Percentiles rank a stretch among this genome's conserved stretches.
These are phyloP conservation scores for Psilocybe mexicana DNA, from an alignment of 1,284 basidiomycete species.

Conservation along the genomic window DNA sequence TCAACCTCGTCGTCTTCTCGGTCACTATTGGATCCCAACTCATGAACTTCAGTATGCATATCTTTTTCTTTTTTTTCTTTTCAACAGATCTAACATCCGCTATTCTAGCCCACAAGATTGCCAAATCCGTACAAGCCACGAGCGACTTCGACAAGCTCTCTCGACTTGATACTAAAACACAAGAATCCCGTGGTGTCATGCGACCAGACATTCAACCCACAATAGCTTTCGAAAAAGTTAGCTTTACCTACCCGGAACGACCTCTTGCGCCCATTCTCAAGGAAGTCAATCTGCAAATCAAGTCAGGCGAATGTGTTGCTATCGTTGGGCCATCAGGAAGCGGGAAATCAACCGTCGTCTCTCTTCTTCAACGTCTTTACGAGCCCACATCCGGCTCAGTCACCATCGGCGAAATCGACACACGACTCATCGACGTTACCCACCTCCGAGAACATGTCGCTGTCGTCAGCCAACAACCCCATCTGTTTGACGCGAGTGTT, in stretches of 20 bases:
- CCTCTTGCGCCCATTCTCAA: slow-evolving; percentile 74
- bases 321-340: slow-evolving; percentile 88
- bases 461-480: slow-evolving; percentile 84
- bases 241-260: slow-evolving; percentile 82
- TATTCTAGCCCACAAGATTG: slow-evolving; percentile 73
- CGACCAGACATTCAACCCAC: slow-evolving; percentile 63
- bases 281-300: slow-evolving; percentile 63
- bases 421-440: slow-evolving; percentile 61
- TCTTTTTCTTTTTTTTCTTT: slow-evolving; percentile 1
- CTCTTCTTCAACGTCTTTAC: slow-evolving; percentile 85
- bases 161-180: slow-evolving; percentile 57
- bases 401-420: slow-evolving; percentile 53
- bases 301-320: slow-evolving; percentile 79
- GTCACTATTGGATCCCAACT: slow-evolving; percentile 90
- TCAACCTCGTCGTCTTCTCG: slow-evolving; percentile 91
- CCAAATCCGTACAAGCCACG: slow-evolving; percentile 80
- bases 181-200: slow-evolving; percentile 68
- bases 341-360: slow-evolving; percentile 86
- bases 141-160: slow-evolving; percentile 75
- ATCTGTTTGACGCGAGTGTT: slow-evolving; percentile 87
- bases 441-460: slow-evolving; percentile 83
- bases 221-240: slow-evolving; percentile 70
- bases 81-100: slow-evolving; percentile 7
- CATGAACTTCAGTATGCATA: slow-evolving; percentile 80
- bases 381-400: slow-evolving; percentile 72